Base-by-base conservation (phyloP, 75 land plant genomes). In the Selaginella tamariscina region DNA sequence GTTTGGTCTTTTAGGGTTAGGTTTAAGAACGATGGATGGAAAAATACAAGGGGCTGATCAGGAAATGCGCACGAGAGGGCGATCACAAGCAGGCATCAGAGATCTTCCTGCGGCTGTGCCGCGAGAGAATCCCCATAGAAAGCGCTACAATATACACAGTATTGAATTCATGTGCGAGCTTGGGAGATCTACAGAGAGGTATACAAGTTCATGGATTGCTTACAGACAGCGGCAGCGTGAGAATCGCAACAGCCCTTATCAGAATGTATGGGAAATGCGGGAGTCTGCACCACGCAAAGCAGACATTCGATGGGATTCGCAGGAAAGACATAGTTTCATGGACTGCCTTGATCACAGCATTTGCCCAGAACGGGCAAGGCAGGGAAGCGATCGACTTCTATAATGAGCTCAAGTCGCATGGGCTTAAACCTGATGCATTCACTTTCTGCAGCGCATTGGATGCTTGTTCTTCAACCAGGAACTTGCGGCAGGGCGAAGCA, bases 181-280 rank as follows among this genome's bases (percentile, higher is more conserved):
- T n/a, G n/a, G n/a, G n/a, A n/a, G n/a, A n/a, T n/a, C n/a, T n/a
- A n/a, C n/a, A n/a, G n/a, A n/a, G n/a, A n/a, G n/a, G n/a, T n/a
- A n/a, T n/a, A n/a, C n/a, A n/a, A n/a, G n/a, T n/a, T n/a, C n/a
- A n/a, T n/a, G n/a, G n/a, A n/a, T n/a, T n/a, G n/a, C n/a, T n/a
- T n/a, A n/a, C n/a, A n/a, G n/a, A n/a, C n/a, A n/a, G n/a, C n/a
- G n/a, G n/a, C n/a, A n/a, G n/a, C n/a, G n/a, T n/a, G n/a, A n/a
- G n/a, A n/a, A n/a, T n/a, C n/a, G 49, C 49, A 5, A 39, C 49
- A 5, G 15, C 49, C 11, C 62, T 59, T 5, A 59, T 59, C 5
- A 59, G n/a, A 21, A 59, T 59, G 62, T 59, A 59, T 59, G 62
- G 24, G 8, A 59, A 59, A 59, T 59, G 62, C 26, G 62, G 62